These are phyloP conservation scores for Spiraea crenata DNA, from an alignment of 331 rosid genomes.

Conservation along the genomic window DNA sequence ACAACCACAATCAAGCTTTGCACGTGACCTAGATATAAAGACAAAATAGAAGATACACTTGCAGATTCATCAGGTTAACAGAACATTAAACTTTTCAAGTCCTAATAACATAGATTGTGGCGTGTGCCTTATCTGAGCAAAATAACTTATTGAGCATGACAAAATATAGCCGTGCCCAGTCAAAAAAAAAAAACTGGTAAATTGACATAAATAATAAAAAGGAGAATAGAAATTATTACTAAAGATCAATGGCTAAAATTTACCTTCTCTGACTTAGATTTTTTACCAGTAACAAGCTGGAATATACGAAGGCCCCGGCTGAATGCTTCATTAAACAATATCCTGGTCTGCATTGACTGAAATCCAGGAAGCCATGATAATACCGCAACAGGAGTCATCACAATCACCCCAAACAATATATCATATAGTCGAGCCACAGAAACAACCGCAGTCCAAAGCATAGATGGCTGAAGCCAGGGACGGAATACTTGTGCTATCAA, in stretches of 20 bases:
- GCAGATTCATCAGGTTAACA: background rate
- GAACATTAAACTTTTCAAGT: background rate
- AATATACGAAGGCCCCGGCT: constrained; percentile 74
- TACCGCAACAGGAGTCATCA: constrained; percentile 76
- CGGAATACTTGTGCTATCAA: constrained; percentile 79
- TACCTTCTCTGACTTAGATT: constrained; percentile 42
- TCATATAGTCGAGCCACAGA: constrained; percentile 76
- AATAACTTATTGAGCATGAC: background rate
- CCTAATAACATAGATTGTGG: background rate
- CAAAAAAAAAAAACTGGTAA: background rate
- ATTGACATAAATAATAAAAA: background rate
- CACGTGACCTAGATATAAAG: background rate
- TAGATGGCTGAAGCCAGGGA: constrained; percentile 44
- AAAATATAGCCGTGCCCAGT: background rate
- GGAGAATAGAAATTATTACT: background rate
- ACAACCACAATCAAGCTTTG: background rate
- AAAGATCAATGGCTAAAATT: constrained; percentile 5
- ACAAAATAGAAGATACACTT: background rate
- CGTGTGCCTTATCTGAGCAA: background rate
- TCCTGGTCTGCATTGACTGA: constrained; percentile 91
- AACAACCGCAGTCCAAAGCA: constrained; percentile 61
- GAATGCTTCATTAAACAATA: constrained; percentile 87
- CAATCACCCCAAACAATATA: constrained; percentile 67
- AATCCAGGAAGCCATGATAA: constrained; percentile 87
- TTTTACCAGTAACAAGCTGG: constrained; percentile 73